Evolutionary conservation across 176 grass and related monocot species (phyloP).

Genomic region (Aegilops tauschii): DNA sequence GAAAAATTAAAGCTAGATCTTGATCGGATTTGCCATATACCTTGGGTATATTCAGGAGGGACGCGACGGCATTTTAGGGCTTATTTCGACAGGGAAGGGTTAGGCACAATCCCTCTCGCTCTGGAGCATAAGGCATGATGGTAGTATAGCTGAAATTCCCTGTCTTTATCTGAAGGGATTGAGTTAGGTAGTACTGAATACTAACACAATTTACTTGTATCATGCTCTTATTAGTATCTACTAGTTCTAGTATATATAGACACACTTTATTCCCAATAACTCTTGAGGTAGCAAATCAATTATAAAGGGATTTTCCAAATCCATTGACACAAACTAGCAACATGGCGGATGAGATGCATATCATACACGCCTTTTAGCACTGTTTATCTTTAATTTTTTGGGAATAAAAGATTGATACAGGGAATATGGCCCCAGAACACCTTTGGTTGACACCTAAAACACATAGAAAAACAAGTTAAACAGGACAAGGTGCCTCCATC

Average conservation of each 20-base stretch:
- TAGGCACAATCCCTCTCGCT: not conserved
- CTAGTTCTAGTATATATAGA: not conserved
- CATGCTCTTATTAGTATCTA: not conserved
- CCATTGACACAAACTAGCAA: conserved; percentile 6
- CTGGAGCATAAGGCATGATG: not conserved
- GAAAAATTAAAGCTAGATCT: not conserved
- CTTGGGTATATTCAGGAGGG: not conserved
- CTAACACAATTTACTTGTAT: not conserved
- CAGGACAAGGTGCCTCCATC: not conserved
- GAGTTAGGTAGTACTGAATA: not conserved
- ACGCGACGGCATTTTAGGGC: not conserved
- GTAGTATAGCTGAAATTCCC: not conserved
- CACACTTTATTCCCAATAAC: not conserved
- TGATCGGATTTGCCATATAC: not conserved
- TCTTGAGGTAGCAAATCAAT: not conserved
- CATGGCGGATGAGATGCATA: not conserved
- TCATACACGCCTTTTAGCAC: conserved; percentile 20
- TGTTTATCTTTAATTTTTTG: not conserved
- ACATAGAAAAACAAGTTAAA: conserved; percentile 7
- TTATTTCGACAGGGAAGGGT: not conserved
- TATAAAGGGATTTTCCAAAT: not conserved
- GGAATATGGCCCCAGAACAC: not conserved
- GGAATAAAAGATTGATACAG: not conserved
- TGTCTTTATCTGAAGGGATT: not conserved
- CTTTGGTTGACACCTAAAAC: conserved; percentile 24